Conservation (phyloP, 2,329 filamentous ascomycete species). For the Myriosclerotinia scirpicola region DNA sequence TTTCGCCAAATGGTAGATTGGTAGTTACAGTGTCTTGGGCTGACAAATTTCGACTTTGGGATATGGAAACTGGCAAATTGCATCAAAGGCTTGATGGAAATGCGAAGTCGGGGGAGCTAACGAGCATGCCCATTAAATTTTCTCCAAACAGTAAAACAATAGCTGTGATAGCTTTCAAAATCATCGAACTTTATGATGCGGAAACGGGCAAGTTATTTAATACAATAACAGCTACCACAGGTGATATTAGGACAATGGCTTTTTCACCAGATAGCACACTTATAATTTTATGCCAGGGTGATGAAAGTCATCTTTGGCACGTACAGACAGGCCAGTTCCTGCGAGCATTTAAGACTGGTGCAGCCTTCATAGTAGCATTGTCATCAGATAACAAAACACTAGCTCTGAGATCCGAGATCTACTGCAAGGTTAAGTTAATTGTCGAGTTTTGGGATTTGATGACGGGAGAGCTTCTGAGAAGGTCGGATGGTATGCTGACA, state of each 20-base stretch:
- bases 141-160: background rate
- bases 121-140: background rate
- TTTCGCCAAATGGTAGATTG: background rate
- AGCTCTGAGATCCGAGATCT: background rate
- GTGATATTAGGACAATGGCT: background rate
- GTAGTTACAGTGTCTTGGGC: background rate
- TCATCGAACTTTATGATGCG: background rate
- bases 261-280: background rate
- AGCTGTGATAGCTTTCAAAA: background rate
- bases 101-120: too few species aligned
- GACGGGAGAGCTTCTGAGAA: background rate
- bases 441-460: background rate
- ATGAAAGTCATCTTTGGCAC: background rate
- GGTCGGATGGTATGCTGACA: too few species aligned
- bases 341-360: background rate
- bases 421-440: too few species aligned
- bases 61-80: background rate
- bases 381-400: background rate
- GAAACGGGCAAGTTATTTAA: background rate
- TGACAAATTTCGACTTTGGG: background rate
- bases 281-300: background rate
- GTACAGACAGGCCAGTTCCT: background rate
- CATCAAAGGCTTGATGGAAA: background rate
- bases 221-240: background rate
- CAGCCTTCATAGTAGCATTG: background rate